Evolutionary conservation across 352 stramenopile genomes (phyloP).

Genomic region (Phytopythium litorale): DNA sequence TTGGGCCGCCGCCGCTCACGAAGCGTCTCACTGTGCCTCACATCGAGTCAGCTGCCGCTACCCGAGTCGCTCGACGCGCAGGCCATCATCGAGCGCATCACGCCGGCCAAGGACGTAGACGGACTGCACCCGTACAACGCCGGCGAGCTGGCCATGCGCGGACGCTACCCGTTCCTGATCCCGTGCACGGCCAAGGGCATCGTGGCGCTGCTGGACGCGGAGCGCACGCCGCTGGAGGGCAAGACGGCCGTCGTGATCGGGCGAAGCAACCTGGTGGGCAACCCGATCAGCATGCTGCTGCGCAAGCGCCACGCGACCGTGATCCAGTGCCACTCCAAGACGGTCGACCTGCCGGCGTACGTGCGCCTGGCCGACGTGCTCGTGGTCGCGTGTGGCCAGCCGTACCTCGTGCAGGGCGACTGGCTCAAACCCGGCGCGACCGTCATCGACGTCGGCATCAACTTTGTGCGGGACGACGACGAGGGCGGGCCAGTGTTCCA

Average conservation of each 20-base stretch:
- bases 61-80: slow-evolving; percentile 92
- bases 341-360: slow-evolving; percentile 83
- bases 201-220: slow-evolving; percentile 92
- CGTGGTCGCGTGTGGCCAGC: slow-evolving; percentile 93
- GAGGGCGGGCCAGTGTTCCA: slow-evolving; percentile 31
- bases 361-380: slow-evolving; percentile 96
- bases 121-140: slow-evolving; percentile 98
- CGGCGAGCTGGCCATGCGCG: slow-evolving; percentile 86
- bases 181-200: slow-evolving; percentile 98
- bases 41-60: slow-evolving; percentile 79
- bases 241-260: slow-evolving; percentile 97
- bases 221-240: slow-evolving; percentile 86
- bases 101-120: slow-evolving; percentile 97
- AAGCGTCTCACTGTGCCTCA: not conserved
- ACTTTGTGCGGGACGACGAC: slow-evolving; percentile 88
- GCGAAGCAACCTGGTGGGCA: slow-evolving; percentile 96
- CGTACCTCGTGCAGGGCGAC: slow-evolving; percentile 92
- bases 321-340: slow-evolving; percentile 97
- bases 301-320: slow-evolving; percentile 96
- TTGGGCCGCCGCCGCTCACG: not conserved
- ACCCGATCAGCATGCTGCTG: slow-evolving; percentile 95
- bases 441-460: slow-evolving; percentile 99
- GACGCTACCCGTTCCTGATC: slow-evolving; percentile 87
- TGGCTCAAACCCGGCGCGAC: slow-evolving; percentile 97
- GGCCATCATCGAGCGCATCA: slow-evolving; percentile 91